Evolutionary conservation across 345 rosid genomes (phyloP), one percentile per base, ranked within the genome.

Genomic region (Salix arbutifolia): DNA sequence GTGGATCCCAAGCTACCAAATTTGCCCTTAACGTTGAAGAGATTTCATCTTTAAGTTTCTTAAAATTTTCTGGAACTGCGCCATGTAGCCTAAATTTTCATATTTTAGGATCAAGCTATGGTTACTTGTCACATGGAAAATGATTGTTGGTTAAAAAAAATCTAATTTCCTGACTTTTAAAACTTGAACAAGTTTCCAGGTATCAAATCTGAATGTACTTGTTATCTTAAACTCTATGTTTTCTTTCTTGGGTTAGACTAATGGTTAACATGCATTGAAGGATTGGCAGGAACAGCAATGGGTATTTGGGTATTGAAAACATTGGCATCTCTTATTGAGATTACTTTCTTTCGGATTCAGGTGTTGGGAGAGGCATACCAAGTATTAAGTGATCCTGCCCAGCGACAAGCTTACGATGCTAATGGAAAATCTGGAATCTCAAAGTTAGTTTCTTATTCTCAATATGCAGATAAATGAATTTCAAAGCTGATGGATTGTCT

Each of bases 291-390:
- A 64, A 35, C 62, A 71, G 18, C 61, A 26, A 16, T 62, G 7
- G 25, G 19, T 33, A 19, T 19, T 73, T 18, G 6, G 33, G 8
- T 25, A 33, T 8, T 76, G 56, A 31, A 67, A 28, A 21, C 18
- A 65, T 48, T 25, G 31, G 48, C 67, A 67, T 66, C 46, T 52
- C 44, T 69, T 62, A 46, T 80, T 75, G 17, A 73, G 33, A 21
- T 69, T 65, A 31, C 17, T n/a, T 75, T 74, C 62, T 44, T 66
- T 69, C 78, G 74, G 31, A 48, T 84, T 78, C 81, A 96, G 98
- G 96, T 84, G 58, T 81, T 96, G 82, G 97, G 99, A 77, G 99
- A 96, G 83, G 99, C 97, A 30, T 92, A 96, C 87, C 99, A 96
- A 86, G 99, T 96, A 58, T 72, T 96, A 78, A 96, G 98, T 81